phyloP scores from a whole-genome alignment of 148 eudicot genomes.

The Beta vulgaris region DNA sequence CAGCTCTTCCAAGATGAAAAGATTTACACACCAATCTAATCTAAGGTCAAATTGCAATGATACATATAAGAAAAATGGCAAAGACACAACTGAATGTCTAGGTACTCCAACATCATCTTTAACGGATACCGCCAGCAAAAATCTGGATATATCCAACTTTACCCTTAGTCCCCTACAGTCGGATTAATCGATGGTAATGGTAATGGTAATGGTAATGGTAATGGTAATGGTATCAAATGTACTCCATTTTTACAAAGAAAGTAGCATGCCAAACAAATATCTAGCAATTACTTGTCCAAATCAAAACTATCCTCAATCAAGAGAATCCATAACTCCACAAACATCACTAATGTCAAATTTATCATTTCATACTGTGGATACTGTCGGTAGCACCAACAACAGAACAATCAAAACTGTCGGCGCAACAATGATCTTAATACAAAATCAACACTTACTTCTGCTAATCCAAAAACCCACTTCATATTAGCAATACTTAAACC shows the following conservation, averaged over 20 bases:
- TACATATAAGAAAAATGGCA: not conserved
- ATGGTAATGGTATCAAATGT: too few species aligned
- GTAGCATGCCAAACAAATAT: not conserved
- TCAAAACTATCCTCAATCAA: not conserved
- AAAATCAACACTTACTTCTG: not conserved
- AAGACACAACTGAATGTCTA: not conserved
- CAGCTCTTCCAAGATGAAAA: not conserved
- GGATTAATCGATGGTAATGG: too few species aligned
- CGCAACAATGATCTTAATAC: conserved; percentile 13
- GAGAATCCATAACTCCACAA: not conserved
- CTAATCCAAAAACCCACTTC: conserved; percentile 19
- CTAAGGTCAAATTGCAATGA: not conserved
- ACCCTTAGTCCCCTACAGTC: too few species aligned
- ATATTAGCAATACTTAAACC: not conserved
- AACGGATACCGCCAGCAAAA: not conserved
- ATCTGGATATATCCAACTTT: not conserved
- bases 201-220: too few species aligned
- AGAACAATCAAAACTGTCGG: conserved; percentile 24
- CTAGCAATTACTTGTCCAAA: not conserved
- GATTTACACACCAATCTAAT: not conserved
- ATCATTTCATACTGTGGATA: conserved; percentile 18
- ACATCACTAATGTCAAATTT: too few species aligned
- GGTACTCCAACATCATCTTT: not conserved
- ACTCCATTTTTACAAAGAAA: too few species aligned
- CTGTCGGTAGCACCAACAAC: conserved; percentile 15